These are phyloP conservation scores for Candida sithepensis DNA, from an alignment of 805 yeast genomes.

Conservation along the genomic window DNA sequence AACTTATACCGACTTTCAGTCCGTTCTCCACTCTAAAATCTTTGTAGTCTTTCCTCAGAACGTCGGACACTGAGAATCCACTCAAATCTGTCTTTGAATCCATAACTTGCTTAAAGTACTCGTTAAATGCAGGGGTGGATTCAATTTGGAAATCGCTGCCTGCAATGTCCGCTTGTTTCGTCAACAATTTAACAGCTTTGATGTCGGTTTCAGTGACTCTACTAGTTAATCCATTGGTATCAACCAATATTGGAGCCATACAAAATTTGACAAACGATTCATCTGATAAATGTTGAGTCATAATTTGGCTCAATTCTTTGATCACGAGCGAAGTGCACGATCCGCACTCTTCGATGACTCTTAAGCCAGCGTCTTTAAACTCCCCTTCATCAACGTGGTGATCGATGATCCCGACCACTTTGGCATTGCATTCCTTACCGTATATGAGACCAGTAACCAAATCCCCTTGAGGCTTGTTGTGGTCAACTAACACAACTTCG, in stretches of 20 bases:
- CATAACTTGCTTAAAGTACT: constrained; percentile 32
- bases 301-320: constrained; percentile 35
- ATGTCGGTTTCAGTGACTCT: constrained; percentile 63
- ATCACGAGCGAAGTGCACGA: constrained; percentile 79
- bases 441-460: constrained; percentile 30
- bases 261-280: constrained; percentile 34
- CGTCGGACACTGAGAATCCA: constrained; percentile 56
- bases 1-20: constrained; percentile 65
- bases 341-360: constrained; percentile 61
- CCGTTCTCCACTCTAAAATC: constrained; percentile 43
- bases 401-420: constrained; percentile 66
- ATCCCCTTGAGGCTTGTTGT: constrained; percentile 62
- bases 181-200: constrained; percentile 39
- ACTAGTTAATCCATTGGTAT: constrained; percentile 64
- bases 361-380: constrained; percentile 50
- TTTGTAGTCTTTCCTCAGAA: constrained; percentile 83
- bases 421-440: constrained; percentile 15
- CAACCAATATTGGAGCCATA: constrained; percentile 69
- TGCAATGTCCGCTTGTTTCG: constrained; percentile 5
- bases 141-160: constrained; percentile 13
- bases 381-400: constrained; percentile 77
- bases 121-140: neutral
- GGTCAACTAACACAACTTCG: constrained; percentile 73
- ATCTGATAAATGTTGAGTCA: constrained; percentile 12
- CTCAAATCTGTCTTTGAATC: constrained; percentile 58